Base-by-base conservation (phyloP, 2,329 filamentous ascomycete species). In the Epichloe bromicola region DNA sequence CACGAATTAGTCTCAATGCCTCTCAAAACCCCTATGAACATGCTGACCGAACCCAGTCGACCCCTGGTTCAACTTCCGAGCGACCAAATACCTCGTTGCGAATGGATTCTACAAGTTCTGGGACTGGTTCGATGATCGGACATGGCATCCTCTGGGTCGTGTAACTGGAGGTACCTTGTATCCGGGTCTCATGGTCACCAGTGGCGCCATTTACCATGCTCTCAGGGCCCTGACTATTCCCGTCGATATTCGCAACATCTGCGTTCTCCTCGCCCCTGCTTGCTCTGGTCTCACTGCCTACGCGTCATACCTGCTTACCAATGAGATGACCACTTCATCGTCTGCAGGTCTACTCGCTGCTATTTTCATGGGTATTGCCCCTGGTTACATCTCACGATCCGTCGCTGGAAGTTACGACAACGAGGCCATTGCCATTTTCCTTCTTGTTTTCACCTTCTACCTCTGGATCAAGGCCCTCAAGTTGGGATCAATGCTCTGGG, bases 41-140 rank as follows among this genome's bases (percentile, higher is more conserved):
- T 61, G 55, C 63, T 65, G 58, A 65, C 59, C 26, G 20, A 41
- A 48, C 63, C 43, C 65, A 98, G 91, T 98, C 73, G 93, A 98
- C 72, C 93, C 93, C 37, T 98, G 93, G 93, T 98, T 98, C 75
- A 98, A 98, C 72, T 98, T 98, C 72, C 80, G 93, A 70, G 93
- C 93, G 59, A 97, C 93, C 51, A 97, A 97, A 72, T 97, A 98
- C 65, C 80, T 98, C 51, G 88, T 98, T 51, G 81, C 91, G 65
- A 82, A 98, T 82, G 93, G 93, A 62, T 97, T 98, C 74, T 94
- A 95, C 70, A 89, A 86, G 69, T 98, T 98, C 68, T 98, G 93
- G 93, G 91, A 98, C 69, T 98, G 93, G 93, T 98, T 98, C 65
- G 93, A 98, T 71, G 93, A 98, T 75, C 84, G 93, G 74, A 98